Conservation (phyloP, 805 yeast genomes). For the Alloascoidea hylecoeti region DNA sequence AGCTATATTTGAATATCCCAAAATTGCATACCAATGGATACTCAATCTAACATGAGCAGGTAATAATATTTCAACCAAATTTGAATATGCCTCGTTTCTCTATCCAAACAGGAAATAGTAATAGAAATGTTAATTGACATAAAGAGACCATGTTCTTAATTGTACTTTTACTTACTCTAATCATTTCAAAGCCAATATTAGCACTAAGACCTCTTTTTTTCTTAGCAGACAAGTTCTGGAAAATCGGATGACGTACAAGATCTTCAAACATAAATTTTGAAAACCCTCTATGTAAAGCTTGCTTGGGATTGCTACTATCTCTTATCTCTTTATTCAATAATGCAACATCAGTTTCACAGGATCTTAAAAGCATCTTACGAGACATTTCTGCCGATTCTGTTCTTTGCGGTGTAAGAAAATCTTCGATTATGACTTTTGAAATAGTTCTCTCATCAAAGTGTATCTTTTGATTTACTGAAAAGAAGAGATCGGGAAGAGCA, state of each 20-base stretch:
- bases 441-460: too few species aligned
- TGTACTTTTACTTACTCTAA: constrained; percentile 16
- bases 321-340: constrained; percentile 10
- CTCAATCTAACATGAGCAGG: constrained; percentile 48
- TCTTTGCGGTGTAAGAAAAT: too few species aligned
- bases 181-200: constrained; percentile 49
- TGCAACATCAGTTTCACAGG: not conserved
- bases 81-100: constrained; percentile 52
- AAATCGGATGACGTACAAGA: constrained; percentile 26
- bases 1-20: too few species aligned
- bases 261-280: constrained; percentile 48
- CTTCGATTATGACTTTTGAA: too few species aligned
- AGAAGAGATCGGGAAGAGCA: too few species aligned
- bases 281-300: constrained; percentile 40
- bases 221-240: constrained; percentile 26
- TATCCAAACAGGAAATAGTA: too few species aligned
- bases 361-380: not conserved
- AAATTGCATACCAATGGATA: constrained; percentile 43
- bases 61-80: constrained; percentile 41
- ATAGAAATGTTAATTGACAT: too few species aligned
- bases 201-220: constrained; percentile 34
- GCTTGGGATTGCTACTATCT: constrained; percentile 33
- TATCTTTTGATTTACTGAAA: too few species aligned
- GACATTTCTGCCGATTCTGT: constrained; percentile 3
- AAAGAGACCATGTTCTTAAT: not conserved